Conservation (phyloP, 2,329 filamentous ascomycete genomes). For the Talaromyces sp. region DNA sequence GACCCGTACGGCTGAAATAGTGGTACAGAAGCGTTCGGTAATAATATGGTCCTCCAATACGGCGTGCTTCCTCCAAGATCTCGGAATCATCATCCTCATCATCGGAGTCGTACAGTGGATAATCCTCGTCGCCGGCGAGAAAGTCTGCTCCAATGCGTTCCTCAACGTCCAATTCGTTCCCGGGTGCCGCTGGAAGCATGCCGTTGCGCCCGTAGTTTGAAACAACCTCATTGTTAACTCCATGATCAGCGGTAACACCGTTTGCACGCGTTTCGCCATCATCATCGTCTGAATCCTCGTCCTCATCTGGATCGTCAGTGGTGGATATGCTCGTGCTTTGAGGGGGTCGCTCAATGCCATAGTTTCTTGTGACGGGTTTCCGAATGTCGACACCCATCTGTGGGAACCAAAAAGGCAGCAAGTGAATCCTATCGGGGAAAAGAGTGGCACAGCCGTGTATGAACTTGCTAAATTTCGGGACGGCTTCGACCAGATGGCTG, state of each 20-base stretch:
- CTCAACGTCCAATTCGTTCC: slow-evolving; percentile 65
- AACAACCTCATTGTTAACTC: background rate
- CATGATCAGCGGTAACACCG: slow-evolving; percentile 5
- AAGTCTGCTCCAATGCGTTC: slow-evolving; percentile 67
- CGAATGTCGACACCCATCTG: slow-evolving; percentile 98
- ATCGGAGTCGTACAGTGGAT: slow-evolving; percentile 85
- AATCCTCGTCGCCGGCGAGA: slow-evolving; percentile 60
- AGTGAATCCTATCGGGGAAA: slow-evolving; percentile 79
- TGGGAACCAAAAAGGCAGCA: slow-evolving; percentile 95
- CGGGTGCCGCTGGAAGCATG: slow-evolving; percentile 42
- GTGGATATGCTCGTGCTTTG: slow-evolving; percentile 70
- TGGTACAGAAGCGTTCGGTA: slow-evolving; percentile 55
- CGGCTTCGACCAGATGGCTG: slow-evolving; percentile 94
- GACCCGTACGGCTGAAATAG: slow-evolving; percentile 46
- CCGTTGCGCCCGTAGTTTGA: slow-evolving; percentile 22
- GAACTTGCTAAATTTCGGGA: slow-evolving; percentile 98
- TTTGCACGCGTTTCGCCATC: background rate
- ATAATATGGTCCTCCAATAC: slow-evolving; percentile 72
- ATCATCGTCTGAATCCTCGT: slow-evolving; percentile 65
- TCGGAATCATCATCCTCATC: slow-evolving; percentile 73
- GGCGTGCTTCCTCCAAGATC: slow-evolving; percentile 69
- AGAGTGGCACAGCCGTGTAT: slow-evolving; percentile 89
- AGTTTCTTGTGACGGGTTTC: slow-evolving; percentile 81
- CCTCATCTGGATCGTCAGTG: slow-evolving; percentile 69
- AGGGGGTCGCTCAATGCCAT: slow-evolving; percentile 79